Evolutionary conservation across 768 basidiomycete genomes (phyloP), one percentile per base, ranked within the genome.

Genomic region (Mycena vitilis): DNA sequence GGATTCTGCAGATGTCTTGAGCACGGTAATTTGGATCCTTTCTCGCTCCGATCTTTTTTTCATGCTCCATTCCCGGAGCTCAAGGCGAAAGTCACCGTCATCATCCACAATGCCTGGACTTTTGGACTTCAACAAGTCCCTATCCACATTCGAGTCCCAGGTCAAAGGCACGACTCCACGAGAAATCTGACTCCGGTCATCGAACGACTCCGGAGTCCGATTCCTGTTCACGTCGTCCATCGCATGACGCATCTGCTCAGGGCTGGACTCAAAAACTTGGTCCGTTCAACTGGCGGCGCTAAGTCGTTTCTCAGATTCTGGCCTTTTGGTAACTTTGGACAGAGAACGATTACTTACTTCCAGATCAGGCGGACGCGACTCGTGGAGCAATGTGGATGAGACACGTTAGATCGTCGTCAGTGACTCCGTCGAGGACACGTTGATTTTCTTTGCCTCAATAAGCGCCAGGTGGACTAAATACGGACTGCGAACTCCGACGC

Each of bases 41-140:
- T 30, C 30, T 30, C 30, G 30, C 30, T 30, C 6, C 4, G 15
- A 47, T 30, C 22, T 15, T 20, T 12, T 58, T 30, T 13, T 63
- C 25, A 62, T 49, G 25, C 54, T 40, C 1, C 16, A 54, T 37
- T 45, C 7, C 7, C 57, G 36, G 57, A 79, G 76, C 72, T 82
- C 23, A 72, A 71, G 7, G 60, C 69, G 25, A 72, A 73, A 6
- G 63, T 75, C 5, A 80, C 75, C 1, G 51, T 72, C 9, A 76
- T 84, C 58, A 77, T 83, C 2, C 81, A 83, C 63, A 80, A 78
- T 53, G 84, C 85, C 10, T 87, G 86, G 87, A 78, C 77, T 1
- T 1, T 76, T 87, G 30, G 84, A 87, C 73, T 86, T 87, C 73
- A 83, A 83, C 55, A 75, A 84, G 1, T 73, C 77, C 10, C 71